Evolutionary conservation across 768 basidiomycete genomes (phyloP).

Genomic region (Russula brevipes): DNA sequence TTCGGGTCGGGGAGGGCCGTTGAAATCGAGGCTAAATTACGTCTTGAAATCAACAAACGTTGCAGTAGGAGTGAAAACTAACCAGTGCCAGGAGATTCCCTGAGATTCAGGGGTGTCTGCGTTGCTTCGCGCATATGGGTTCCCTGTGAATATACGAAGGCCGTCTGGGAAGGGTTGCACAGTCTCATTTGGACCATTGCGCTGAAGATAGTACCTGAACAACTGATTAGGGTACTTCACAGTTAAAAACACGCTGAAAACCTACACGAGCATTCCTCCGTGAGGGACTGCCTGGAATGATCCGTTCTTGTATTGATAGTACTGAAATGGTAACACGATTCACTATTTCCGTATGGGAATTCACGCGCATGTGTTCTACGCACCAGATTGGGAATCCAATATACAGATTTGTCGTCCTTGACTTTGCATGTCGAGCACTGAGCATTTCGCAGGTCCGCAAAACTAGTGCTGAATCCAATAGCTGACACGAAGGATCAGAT

Average conservation of each 20-base stretch:
- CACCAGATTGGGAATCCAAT: constrained; percentile 21
- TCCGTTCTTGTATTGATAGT: constrained; percentile 14
- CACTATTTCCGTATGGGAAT: neutral
- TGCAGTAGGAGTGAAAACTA: constrained; percentile 14
- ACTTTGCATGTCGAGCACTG: constrained; percentile 22
- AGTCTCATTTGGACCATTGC: neutral
- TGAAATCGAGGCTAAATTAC: constrained; percentile 4
- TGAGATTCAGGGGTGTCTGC: constrained; percentile 13
- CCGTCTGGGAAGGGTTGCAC: constrained; percentile 26
- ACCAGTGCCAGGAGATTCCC: constrained; percentile 30
- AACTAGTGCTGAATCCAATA: constrained; percentile 15
- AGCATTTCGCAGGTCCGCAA: constrained; percentile 13
- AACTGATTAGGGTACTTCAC: neutral
- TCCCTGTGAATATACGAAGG: constrained; percentile 28
- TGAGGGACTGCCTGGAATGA: constrained; percentile 13
- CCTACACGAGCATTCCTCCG: constrained; percentile 24
- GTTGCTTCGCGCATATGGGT: constrained; percentile 29
- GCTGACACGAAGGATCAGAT: constrained; percentile 1
- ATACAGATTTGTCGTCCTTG: constrained; percentile 22
- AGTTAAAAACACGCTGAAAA: neutral
- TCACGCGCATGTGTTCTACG: neutral
- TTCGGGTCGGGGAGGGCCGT: neutral
- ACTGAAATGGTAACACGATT: constrained; percentile 15
- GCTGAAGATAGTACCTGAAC: constrained; percentile 21
- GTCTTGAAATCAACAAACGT: neutral